These are phyloP conservation scores for Phytophthora parvispora DNA, from an alignment of 352 stramenopile genomes.

Conservation along the genomic window DNA sequence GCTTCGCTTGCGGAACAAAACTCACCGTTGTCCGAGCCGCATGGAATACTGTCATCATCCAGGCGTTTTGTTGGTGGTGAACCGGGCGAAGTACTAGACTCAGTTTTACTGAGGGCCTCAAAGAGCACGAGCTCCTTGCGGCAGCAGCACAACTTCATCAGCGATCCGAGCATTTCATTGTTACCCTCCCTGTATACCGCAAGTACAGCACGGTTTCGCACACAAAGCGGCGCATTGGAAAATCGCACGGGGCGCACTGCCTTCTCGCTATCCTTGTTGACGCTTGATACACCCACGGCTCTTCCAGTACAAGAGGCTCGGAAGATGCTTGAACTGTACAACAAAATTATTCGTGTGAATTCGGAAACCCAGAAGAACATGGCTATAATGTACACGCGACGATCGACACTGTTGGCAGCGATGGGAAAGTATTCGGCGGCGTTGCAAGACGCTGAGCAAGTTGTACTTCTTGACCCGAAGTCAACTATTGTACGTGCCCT, in stretches of 20 bases:
- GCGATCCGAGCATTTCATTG: slow-evolving; percentile 27
- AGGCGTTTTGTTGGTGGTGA: neutral
- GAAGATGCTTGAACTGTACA: slow-evolving; percentile 71
- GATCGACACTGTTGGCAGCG: slow-evolving; percentile 69
- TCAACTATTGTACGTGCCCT: slow-evolving; percentile 56
- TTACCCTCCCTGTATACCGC: slow-evolving; percentile 30
- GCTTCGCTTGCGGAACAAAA: slow-evolving; percentile 15
- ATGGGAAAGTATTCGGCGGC: slow-evolving; percentile 57
- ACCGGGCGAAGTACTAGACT: slow-evolving; percentile 28
- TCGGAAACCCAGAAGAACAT: slow-evolving; percentile 65
- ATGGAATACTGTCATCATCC: slow-evolving; percentile 11
- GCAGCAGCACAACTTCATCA: slow-evolving; percentile 40
- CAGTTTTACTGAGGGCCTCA: slow-evolving; percentile 39
- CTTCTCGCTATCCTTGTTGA: slow-evolving; percentile 28
- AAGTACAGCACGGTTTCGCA: neutral
- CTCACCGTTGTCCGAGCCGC: slow-evolving; percentile 17
- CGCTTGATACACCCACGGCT: slow-evolving; percentile 33
- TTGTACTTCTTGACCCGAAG: slow-evolving; percentile 56
- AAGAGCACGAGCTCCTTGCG: slow-evolving; percentile 41
- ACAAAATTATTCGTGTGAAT: slow-evolving; percentile 70
- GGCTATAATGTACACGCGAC: slow-evolving; percentile 60
- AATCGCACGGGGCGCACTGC: slow-evolving; percentile 19
- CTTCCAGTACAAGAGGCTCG: slow-evolving; percentile 29
- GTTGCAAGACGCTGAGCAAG: slow-evolving; percentile 62
- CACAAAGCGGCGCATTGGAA: slow-evolving; percentile 1